A percentile compares a stretch with the other conserved stretches of the same genome.
Evolutionary conservation across 306 rosid species (phyloP).

Genomic region (Chamaecrista fasciculata): DNA sequence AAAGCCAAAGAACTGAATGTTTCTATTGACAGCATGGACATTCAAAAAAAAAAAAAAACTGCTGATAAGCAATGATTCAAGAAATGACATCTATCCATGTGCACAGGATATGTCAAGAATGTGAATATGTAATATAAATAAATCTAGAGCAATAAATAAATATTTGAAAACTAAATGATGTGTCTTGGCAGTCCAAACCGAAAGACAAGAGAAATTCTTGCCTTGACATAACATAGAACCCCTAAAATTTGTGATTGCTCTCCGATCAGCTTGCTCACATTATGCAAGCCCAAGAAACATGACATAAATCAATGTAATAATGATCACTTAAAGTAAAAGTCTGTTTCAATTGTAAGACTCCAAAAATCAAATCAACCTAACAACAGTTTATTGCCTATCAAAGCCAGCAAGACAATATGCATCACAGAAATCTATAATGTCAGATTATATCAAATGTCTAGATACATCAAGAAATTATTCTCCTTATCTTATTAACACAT

Average conservation of each 20-base stretch:
- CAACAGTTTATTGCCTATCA: conserved; percentile 23
- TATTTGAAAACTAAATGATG: background rate
- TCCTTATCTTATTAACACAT: conserved; percentile 3
- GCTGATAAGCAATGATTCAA: conserved; percentile 23
- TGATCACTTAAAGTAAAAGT: background rate
- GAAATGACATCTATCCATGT: conserved; percentile 9
- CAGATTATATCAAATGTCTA: background rate
- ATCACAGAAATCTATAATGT: conserved; percentile 5
- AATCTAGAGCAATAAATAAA: background rate
- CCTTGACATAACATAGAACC: background rate
- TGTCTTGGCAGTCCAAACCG: background rate
- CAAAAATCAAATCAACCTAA: background rate
- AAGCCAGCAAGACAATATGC: background rate
- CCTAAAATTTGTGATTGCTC: background rate
- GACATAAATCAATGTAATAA: conserved; percentile 9
- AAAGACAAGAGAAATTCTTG: background rate
- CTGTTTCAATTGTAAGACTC: background rate
- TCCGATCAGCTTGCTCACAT: background rate
- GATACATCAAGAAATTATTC: background rate
- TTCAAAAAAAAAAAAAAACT: background rate
- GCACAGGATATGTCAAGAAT: background rate
- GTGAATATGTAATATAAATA: background rate
- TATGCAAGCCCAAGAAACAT: conserved; percentile 1
- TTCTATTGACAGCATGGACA: conserved; percentile 50
- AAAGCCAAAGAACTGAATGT: conserved; percentile 82